phyloP scores from a whole-genome alignment of 257 asterid species.

The Ehretia macrophylla region DNA sequence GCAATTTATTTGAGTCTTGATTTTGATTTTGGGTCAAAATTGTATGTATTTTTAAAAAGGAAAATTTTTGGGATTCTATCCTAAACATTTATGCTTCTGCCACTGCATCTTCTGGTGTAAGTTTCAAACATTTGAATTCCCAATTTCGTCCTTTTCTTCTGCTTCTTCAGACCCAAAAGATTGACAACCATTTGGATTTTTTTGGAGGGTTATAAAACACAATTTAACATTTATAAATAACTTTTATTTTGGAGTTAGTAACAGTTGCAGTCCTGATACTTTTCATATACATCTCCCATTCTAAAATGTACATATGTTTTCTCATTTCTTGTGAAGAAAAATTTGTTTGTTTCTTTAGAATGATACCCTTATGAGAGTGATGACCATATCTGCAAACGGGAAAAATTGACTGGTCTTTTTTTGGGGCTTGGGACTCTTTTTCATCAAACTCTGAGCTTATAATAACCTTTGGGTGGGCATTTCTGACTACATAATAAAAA shows the following conservation, averaged over 20 bases:
- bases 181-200: too few species aligned
- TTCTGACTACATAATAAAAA: constrained; percentile 16
- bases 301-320: too few species aligned
- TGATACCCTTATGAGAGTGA: constrained; percentile 19
- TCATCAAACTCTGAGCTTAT: constrained; percentile 21
- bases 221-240: too few species aligned
- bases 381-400: constrained; percentile 10
- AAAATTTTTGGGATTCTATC: not conserved
- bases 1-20: not conserved
- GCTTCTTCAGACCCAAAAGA: too few species aligned
- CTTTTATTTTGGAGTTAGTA: too few species aligned
- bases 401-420: constrained; percentile 19
- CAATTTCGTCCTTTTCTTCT: not conserved
- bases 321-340: too few species aligned
- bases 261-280: too few species aligned
- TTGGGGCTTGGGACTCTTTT: constrained; percentile 21
- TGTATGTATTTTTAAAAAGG: too few species aligned
- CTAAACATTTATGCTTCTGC: not conserved
- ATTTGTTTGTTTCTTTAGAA: not conserved
- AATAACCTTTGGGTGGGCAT: constrained; percentile 24
- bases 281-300: too few species aligned
- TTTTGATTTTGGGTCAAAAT: too few species aligned
- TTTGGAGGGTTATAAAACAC: too few species aligned
- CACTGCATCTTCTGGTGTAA: not conserved
- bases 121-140: not conserved